Evolutionary conservation across 306 rosid species (phyloP), one percentile per base, ranked within the genome.

Genomic region (Rubus parviflorus): DNA sequence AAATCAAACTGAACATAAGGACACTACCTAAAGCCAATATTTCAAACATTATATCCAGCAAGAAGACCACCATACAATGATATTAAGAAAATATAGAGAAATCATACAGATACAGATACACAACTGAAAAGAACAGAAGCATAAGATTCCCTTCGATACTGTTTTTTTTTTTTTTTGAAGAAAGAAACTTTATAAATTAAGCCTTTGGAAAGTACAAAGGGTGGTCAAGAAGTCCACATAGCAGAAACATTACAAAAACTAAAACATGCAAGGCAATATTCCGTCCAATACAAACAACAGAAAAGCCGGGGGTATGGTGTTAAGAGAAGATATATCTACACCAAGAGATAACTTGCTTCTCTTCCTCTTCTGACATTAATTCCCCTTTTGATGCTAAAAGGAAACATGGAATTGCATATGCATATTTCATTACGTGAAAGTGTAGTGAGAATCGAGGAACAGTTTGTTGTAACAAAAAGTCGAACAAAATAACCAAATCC

Each of bases 41-140:
- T 53, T 20, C 74, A 66, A 76, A 53, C 46, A 9, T 4, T 46
- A 25, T 46, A 17, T 25, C 17, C 13, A 25, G 22, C 25, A 43
- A 13, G 10, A 58, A 74, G 8, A 64, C 71, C 70, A 68, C 51
- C 48, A 68, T 70, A 22, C 66, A 67, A 38, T 22, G 48, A 67
- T 35, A 12, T 14, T 41, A 8, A 54, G 37, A 54, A 38, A 58
- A 40, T 7, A 40, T 17, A 38, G 1, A 30, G 38, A 74, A 14
- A 60, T 73, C 15, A 46, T 23, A 42, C 54, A 46, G 4, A n/a
- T n/a, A n/a, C n/a, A n/a, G 7, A 56, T 54, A 3, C 7, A 46
- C 15, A 53, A 13, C 51, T 17, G 6, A 11, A 45, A 9, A 68
- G 20, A 12, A 66, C 12, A 40, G 6, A n/a, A 41, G 16, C 70